Percentiles rank a stretch among this genome's conserved stretches.
Conservation (phyloP, 2,329 filamentous ascomycete species). For the Gyromitra esculenta region DNA sequence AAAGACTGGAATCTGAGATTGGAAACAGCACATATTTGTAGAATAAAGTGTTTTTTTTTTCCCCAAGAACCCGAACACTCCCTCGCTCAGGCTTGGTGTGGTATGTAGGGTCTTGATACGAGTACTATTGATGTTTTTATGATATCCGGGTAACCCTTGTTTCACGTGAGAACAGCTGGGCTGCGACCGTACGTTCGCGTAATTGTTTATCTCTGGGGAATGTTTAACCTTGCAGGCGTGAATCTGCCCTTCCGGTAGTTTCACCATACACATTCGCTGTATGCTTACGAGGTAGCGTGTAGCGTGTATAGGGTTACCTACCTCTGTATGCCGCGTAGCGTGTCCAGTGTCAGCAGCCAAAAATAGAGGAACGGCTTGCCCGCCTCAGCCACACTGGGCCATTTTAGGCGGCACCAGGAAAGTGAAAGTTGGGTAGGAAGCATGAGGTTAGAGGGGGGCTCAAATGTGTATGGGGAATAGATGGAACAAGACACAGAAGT, state of each 20-base stretch:
- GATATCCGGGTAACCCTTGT: constrained; percentile 13
- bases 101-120: neutral
- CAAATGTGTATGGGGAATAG: neutral
- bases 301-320: neutral
- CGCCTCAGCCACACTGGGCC: constrained; percentile 24
- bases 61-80: no score
- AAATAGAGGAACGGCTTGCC: constrained; percentile 39
- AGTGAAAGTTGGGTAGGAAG: neutral
- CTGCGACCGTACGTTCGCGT: neutral
- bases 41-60: no score
- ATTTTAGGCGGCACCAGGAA: neutral
- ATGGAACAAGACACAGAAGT: constrained; percentile 4
- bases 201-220: neutral
- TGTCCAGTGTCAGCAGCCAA: constrained; percentile 31
- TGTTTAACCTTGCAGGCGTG: constrained; percentile 8
- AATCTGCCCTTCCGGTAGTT: constrained; percentile 1
- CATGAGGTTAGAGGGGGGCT: neutral
- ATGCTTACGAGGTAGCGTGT: neutral
- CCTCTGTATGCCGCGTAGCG: constrained; percentile 7
- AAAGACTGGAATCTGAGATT: neutral
- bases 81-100: neutral
- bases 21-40: no score
- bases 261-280: neutral
- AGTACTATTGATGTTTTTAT: neutral
- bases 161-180: constrained; percentile 4